These are phyloP conservation scores for Collybia nuda DNA, from an alignment of 768 basidiomycete species.

Conservation along the genomic window DNA sequence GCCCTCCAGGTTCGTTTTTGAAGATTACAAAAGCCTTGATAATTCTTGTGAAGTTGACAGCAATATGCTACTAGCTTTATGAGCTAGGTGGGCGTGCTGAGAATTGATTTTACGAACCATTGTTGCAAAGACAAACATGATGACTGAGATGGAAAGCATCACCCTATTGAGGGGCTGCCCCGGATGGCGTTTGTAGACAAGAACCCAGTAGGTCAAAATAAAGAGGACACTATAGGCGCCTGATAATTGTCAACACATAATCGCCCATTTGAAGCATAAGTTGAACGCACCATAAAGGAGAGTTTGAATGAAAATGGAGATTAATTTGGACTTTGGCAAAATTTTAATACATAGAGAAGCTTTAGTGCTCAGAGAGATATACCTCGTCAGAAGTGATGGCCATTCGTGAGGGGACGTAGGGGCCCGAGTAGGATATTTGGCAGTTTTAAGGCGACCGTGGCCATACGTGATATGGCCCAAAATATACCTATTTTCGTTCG, in stretches of 20 bases:
- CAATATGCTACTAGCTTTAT: slow-evolving; percentile 27
- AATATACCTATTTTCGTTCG: too few species aligned
- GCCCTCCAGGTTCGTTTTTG: slow-evolving; percentile 22
- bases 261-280: not conserved
- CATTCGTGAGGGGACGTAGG: not conserved
- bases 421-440: too few species aligned
- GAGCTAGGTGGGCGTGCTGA: not conserved
- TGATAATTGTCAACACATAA: slow-evolving; percentile 1
- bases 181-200: slow-evolving; percentile 21
- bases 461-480: too few species aligned
- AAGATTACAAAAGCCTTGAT: slow-evolving; percentile 31
- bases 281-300: slow-evolving; percentile 21
- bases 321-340: slow-evolving; percentile 16
- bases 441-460: too few species aligned
- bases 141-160: slow-evolving; percentile 28
- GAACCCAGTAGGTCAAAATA: slow-evolving; percentile 26
- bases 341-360: not conserved
- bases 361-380: not conserved
- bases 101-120: slow-evolving; percentile 18
- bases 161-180: slow-evolving; percentile 25
- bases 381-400: slow-evolving; percentile 12
- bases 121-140: slow-evolving; percentile 31
- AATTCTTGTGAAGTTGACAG: slow-evolving; percentile 32
- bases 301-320: slow-evolving; percentile 24
- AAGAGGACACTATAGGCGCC: slow-evolving; percentile 29